Conservation (phyloP, 2,329 filamentous ascomycete species). For the Aspergillus sp. region DNA sequence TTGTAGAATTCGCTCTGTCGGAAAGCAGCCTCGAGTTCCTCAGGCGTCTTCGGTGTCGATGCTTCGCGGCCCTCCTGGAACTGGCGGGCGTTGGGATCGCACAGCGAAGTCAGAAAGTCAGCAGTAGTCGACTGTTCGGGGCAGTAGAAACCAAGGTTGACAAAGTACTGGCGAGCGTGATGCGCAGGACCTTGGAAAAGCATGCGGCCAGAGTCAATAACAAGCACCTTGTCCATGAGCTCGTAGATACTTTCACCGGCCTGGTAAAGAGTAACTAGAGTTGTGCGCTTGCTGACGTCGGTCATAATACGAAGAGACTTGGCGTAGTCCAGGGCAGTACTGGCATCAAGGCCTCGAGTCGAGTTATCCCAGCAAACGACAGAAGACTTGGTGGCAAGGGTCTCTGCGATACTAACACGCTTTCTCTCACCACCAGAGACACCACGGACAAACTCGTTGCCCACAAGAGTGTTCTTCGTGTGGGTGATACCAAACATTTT, state of each 20-base stretch:
- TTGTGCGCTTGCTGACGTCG: slow-evolving; percentile 70
- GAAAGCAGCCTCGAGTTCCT: slow-evolving; percentile 69
- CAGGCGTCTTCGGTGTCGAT: slow-evolving; percentile 66
- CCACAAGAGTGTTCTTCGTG: slow-evolving; percentile 71
- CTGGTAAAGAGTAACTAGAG: slow-evolving; percentile 70
- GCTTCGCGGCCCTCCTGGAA: slow-evolving; percentile 66
- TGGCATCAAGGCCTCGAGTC: slow-evolving; percentile 76
- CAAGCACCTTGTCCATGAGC: slow-evolving; percentile 76
- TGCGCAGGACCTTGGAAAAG: slow-evolving; percentile 64
- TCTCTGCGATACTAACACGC: slow-evolving; percentile 76
- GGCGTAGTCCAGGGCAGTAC: slow-evolving; percentile 75
- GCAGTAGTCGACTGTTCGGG: slow-evolving; percentile 66
- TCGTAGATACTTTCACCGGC: slow-evolving; percentile 69
- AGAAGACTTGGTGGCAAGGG: slow-evolving; percentile 69
- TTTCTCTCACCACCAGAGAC: slow-evolving; percentile 80
- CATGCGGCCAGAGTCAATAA: slow-evolving; percentile 71
- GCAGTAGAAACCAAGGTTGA: slow-evolving; percentile 62
- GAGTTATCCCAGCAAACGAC: slow-evolving; percentile 80
- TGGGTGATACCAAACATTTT: slow-evolving; percentile 79
- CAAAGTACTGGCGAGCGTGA: slow-evolving; percentile 66
- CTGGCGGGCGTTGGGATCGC: slow-evolving; percentile 69
- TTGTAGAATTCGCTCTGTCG: slow-evolving; percentile 62
- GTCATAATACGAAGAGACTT: slow-evolving; percentile 72
- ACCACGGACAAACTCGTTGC: slow-evolving; percentile 70
- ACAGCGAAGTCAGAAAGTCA: slow-evolving; percentile 75